Conservation (phyloP, 1,139 yeast genomes). For the Arxiozyma bovina region DNA sequence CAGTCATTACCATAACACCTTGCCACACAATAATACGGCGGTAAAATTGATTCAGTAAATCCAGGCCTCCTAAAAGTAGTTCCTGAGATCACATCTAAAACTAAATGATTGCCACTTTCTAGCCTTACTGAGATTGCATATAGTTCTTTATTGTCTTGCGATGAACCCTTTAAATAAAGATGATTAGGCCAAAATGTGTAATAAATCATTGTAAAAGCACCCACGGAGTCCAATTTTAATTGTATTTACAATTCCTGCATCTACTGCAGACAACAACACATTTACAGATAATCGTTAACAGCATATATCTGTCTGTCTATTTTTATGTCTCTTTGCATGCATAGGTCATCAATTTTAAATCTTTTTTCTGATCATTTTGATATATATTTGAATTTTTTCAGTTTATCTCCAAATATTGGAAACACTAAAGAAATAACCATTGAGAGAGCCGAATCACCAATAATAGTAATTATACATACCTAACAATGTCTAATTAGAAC, state of each 20-base stretch:
- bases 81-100: slow-evolving; percentile 12
- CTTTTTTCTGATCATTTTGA: neutral
- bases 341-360: too few relatives aligned
- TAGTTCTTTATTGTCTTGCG: slow-evolving; percentile 3
- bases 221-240: neutral
- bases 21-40: slow-evolving; percentile 14
- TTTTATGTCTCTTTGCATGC: neutral
- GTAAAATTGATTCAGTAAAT: neutral
- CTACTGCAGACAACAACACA: neutral
- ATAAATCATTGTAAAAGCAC: slow-evolving; percentile 9
- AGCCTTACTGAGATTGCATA: slow-evolving; percentile 15
- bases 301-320: neutral
- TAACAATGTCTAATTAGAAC: neutral
- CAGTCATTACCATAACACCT: slow-evolving; percentile 7
- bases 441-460: neutral
- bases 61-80: neutral
- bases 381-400: neutral
- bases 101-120: slow-evolving; percentile 17
- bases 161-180: slow-evolving; percentile 7
- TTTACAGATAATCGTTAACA: neutral
- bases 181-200: slow-evolving; percentile 21
- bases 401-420: too few relatives aligned
- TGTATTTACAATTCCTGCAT: too few relatives aligned
- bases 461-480: neutral
- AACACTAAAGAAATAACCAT: neutral